Evolutionary conservation across 441 rosid species (phyloP).

Genomic region (Biscutella auriculata): DNA sequence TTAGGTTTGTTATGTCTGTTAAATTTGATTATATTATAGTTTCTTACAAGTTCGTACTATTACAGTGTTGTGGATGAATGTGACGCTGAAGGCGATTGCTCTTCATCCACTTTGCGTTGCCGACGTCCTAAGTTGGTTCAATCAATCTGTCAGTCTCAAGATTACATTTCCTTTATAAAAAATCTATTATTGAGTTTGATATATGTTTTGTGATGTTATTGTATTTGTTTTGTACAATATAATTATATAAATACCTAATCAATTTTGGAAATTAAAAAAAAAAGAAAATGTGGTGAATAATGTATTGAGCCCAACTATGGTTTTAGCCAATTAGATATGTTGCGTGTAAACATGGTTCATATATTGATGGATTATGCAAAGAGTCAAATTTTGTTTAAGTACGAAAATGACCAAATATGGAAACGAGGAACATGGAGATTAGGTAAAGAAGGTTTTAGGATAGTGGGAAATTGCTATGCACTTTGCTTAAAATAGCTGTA

Average conservation of each 20-base stretch:
- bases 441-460: background rate
- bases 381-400: background rate
- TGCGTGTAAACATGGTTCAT: background rate
- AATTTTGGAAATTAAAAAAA: background rate
- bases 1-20: too few species aligned
- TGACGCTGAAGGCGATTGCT: conserved; percentile 12
- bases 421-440: conserved; percentile 15
- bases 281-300: background rate
- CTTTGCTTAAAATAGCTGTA: conserved; percentile 14
- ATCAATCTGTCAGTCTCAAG: too few species aligned
- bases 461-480: conserved; percentile 17
- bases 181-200: too few species aligned
- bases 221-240: too few species aligned
- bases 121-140: conserved; percentile 11
- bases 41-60: background rate
- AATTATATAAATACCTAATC: background rate
- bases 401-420: background rate
- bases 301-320: background rate
- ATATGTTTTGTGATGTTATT: too few species aligned
- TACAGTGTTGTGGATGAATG: background rate
- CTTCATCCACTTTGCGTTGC: conserved; percentile 14
- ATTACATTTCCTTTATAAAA: too few species aligned
- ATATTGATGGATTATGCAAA: background rate
- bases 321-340: background rate
- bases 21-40: too few species aligned